A percentile compares a stretch with the other conserved stretches of the same genome.
Evolutionary conservation across 2,329 filamentous ascomycete species (phyloP).

Genomic region (Fusarium pseudocircinatum): DNA sequence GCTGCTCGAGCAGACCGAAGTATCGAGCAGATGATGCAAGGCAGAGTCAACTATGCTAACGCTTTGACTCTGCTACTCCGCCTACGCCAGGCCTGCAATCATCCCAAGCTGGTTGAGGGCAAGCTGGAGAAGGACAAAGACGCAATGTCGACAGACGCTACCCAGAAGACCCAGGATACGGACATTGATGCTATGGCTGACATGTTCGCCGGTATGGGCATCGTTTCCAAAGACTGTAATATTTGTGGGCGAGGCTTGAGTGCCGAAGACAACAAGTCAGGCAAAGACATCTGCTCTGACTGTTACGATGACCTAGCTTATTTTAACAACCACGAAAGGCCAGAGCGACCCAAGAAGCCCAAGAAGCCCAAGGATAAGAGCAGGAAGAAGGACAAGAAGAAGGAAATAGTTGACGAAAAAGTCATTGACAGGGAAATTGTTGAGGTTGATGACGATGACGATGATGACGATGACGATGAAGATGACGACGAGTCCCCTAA

Average conservation of each 20-base stretch:
- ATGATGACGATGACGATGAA: slow-evolving; percentile 40
- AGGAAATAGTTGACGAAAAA: slow-evolving; percentile 24
- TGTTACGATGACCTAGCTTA: slow-evolving; percentile 80
- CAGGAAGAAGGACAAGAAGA: slow-evolving; percentile 30
- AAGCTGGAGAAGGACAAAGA: slow-evolving; percentile 91
- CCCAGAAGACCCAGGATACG: slow-evolving; percentile 62
- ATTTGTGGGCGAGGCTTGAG: slow-evolving; percentile 79
- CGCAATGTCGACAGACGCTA: slow-evolving; percentile 73
- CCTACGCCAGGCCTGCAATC: slow-evolving; percentile 92
- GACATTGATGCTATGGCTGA: slow-evolving; percentile 87
- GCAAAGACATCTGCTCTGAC: slow-evolving; percentile 71
- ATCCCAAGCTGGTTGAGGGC: slow-evolving; percentile 85
- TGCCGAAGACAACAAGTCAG: slow-evolving; percentile 53
- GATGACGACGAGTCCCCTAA: slow-evolving; percentile 35
- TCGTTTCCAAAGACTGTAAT: slow-evolving; percentile 81
- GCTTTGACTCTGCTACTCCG: slow-evolving; percentile 92
- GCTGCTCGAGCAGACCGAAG: slow-evolving; percentile 87
- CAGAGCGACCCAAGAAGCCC: slow-evolving; percentile 48
- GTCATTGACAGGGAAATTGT: slow-evolving; percentile 26
- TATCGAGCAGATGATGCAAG: slow-evolving; percentile 87
- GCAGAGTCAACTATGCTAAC: slow-evolving; percentile 88
- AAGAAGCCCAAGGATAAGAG: slow-evolving; percentile 30
- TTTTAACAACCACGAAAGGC: slow-evolving; percentile 60
- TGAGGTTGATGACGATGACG: slow-evolving; percentile 31
- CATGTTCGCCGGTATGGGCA: slow-evolving; percentile 84